These are phyloP conservation scores for Boletus rubropictus DNA, from an alignment of 768 basidiomycete genomes.

Conservation along the genomic window DNA sequence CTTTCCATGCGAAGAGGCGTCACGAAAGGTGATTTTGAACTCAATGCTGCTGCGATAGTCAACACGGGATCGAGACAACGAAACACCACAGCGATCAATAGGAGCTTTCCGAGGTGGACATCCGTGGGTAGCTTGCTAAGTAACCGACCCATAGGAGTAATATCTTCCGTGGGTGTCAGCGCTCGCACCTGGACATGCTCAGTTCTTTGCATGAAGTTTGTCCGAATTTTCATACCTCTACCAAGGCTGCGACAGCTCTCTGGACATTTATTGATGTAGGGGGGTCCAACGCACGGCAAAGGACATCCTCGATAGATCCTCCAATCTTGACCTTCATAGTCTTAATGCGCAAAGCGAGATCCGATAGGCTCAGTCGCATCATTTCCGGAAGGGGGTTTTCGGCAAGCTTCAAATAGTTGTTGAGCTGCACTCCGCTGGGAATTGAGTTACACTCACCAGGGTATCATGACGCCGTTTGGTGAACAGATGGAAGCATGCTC, in stretches of 20 bases:
- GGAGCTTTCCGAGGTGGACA: conserved; percentile 91
- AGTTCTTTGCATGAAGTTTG: background rate
- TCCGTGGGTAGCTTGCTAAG: conserved; percentile 92
- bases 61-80: conserved; percentile 93
- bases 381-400: conserved; percentile 94
- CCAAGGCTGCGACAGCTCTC: conserved; percentile 82
- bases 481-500: conserved; percentile 94
- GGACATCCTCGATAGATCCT: conserved; percentile 81
- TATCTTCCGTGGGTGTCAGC: conserved; percentile 78
- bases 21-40: conserved; percentile 90
- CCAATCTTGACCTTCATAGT: conserved; percentile 89
- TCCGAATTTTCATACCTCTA: conserved; percentile 53
- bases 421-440: background rate
- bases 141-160: conserved; percentile 88
- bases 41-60: conserved; percentile 89
- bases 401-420: conserved; percentile 52
- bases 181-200: conserved; percentile 62
- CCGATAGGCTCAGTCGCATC: conserved; percentile 86
- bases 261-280: conserved; percentile 83
- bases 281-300: conserved; percentile 85
- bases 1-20: conserved; percentile 82
- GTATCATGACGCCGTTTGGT: conserved; percentile 82
- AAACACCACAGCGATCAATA: conserved; percentile 78
- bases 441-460: conserved; percentile 39
- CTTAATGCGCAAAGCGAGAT: conserved; percentile 86